Conservation (phyloP, 164 flowering plant species). For the Aristolochia fimbriata region DNA sequence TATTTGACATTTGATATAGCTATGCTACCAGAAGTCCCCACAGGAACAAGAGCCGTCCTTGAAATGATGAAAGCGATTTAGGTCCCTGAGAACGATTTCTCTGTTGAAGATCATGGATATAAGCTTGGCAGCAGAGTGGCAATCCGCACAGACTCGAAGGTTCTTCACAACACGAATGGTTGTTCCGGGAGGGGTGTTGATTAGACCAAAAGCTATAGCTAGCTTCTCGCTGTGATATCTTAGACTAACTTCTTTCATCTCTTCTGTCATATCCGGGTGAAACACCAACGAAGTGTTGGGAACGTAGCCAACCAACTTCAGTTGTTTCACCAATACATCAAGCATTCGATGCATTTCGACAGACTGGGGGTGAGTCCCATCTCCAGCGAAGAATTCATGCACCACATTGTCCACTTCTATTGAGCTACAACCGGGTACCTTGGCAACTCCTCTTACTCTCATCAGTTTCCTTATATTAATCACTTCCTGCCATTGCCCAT, state of each 20-base stretch:
- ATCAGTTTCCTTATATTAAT: constrained; percentile 39
- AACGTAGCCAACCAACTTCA: constrained; percentile 55
- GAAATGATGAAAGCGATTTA: constrained; percentile 68
- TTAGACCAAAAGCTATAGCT: constrained; percentile 61
- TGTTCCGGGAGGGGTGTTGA: constrained; percentile 56
- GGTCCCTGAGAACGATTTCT: constrained; percentile 55
- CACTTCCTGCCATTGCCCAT: constrained; percentile 64
- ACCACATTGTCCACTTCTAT: constrained; percentile 57
- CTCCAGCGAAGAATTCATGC: constrained; percentile 69
- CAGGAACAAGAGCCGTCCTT: constrained; percentile 58
- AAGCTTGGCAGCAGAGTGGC: constrained; percentile 61
- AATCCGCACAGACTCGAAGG: constrained; percentile 63
- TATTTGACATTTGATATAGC: background rate
- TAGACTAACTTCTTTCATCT: constrained; percentile 48
- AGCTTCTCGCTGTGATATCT: constrained; percentile 67
- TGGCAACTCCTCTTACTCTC: constrained; percentile 46
- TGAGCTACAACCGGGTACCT: constrained; percentile 71
- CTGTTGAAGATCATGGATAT: constrained; percentile 39
- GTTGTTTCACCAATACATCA: constrained; percentile 40
- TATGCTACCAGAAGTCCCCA: constrained; percentile 56
- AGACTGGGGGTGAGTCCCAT: constrained; percentile 30
- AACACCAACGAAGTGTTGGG: constrained; percentile 54
- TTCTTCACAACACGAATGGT: constrained; percentile 75
- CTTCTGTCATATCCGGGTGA: constrained; percentile 48
- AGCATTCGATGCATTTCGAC: constrained; percentile 32